Evolutionary conservation across 371 early-diverging fungal species (phyloP).

Genomic region (Apophysomyces variabilis): DNA sequence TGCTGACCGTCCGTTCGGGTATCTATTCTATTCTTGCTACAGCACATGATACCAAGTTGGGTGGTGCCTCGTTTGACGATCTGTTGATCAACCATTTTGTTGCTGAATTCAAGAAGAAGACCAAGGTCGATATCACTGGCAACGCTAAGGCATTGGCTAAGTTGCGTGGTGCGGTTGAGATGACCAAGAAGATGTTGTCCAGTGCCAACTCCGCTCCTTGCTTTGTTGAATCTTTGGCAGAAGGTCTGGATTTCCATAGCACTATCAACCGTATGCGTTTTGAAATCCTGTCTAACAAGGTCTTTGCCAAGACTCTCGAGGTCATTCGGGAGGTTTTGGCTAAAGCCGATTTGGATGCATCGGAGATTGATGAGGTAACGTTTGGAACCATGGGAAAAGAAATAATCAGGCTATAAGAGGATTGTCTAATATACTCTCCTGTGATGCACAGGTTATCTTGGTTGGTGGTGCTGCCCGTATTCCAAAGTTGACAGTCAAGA

Average conservation of each 20-base stretch:
- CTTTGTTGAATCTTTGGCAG: constrained; percentile 88
- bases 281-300: constrained; percentile 85
- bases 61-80: constrained; percentile 95
- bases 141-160: constrained; percentile 83
- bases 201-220: constrained; percentile 88
- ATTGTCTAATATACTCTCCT: not conserved
- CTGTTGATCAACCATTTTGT: constrained; percentile 84
- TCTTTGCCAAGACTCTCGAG: constrained; percentile 78
- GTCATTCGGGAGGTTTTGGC: constrained; percentile 75
- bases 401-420: not conserved
- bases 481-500: constrained; percentile 91
- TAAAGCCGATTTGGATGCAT: constrained; percentile 68
- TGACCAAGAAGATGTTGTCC: constrained; percentile 95
- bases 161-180: constrained; percentile 85
- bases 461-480: constrained; percentile 99
- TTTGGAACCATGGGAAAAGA: not conserved
- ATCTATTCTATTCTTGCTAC: constrained; percentile 87
- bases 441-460: constrained; percentile 76
- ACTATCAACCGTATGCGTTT: constrained; percentile 91
- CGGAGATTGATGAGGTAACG: constrained; percentile 79
- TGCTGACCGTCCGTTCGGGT: constrained; percentile 88
- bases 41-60: constrained; percentile 83
- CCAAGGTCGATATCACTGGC: constrained; percentile 75
- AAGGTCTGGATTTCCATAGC: constrained; percentile 93
- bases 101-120: constrained; percentile 89